These are phyloP conservation scores for Phytophthora hibernalis DNA, from an alignment of 352 stramenopile species.

Conservation along the genomic window DNA sequence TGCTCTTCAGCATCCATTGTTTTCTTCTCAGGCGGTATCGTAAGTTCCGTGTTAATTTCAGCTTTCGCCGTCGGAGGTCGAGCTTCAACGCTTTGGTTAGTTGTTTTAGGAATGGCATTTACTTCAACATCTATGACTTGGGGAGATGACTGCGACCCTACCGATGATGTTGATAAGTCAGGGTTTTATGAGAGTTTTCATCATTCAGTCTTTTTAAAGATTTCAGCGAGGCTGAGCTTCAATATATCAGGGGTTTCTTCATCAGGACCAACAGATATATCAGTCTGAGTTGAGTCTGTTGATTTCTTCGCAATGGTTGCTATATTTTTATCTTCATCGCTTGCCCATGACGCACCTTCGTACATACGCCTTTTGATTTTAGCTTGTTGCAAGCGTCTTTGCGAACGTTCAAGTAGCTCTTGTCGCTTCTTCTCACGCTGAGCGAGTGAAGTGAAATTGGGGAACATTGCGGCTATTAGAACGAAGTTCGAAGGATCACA, in stretches of 20 bases:
- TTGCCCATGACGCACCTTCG: constrained; percentile 17
- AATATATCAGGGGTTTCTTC: too few relatives aligned
- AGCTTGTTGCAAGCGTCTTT: constrained; percentile 1
- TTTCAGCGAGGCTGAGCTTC: too few relatives aligned
- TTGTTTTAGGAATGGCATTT: background rate
- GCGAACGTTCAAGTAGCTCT: constrained; percentile 13
- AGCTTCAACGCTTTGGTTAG: too few relatives aligned
- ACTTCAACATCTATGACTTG: background rate
- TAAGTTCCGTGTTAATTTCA: too few relatives aligned
- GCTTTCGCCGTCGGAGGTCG: too few relatives aligned
- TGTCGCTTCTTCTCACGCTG: constrained; percentile 9
- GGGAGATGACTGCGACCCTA: too few relatives aligned
- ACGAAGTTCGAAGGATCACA: too few relatives aligned
- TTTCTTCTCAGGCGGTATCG: too few relatives aligned
- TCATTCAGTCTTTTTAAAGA: constrained; percentile 11
- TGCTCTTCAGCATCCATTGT: too few relatives aligned
- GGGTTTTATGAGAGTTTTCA: constrained; percentile 7
- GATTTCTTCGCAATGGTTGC: too few relatives aligned
- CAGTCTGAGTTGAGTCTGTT: background rate
- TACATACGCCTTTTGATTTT: constrained; percentile 7
- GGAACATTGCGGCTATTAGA: background rate
- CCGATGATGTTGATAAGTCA: constrained; percentile 3
- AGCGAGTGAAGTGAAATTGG: constrained; percentile 5
- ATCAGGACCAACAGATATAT: too few relatives aligned
- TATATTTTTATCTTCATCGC: background rate